Evolutionary conservation across 257 asterid species (phyloP), one percentile per base, ranked within the genome.

Genomic region (Fraxinus excelsior): DNA sequence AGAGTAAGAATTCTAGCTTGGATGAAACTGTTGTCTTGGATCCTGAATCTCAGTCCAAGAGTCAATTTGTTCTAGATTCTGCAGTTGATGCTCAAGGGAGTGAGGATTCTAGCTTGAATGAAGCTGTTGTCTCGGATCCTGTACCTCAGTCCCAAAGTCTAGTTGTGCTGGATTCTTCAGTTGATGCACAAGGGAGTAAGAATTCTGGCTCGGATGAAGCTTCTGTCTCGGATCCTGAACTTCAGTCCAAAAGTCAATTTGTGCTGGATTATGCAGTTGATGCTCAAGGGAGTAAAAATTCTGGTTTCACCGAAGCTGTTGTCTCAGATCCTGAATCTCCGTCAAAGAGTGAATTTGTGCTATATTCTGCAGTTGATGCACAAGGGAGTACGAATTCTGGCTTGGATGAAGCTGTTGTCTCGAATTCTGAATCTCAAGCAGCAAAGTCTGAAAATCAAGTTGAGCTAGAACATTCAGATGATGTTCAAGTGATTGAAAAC

Each of bases 371-470:
- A 10, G 64, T 34, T 19, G 21, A 6, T 76, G 26, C 67, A 67
- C 42, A 29, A 58, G 53, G 76, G 44, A 56, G 38, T n/a, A 18
- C 18, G 16, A 8, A 5, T 38, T 78, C 51, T 37, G 65, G 21
- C 21, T 25, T 49, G 38, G 72, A 53, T 73, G n/a, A 32, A 11
- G 31, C 35, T 16, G 77, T 31, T 74, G n/a, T 60, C 44, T 40
- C 53, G 26, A 16, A 13, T 66, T 32, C 81, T 29, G 79, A 76
- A 49, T 29, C 19, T 35, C 42, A 49, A 38, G 34, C 28, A 25
- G 81, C 31, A 56, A 69, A 67, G 34, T 34, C 76, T 28, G 70
- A 73, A 37, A 72, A 62, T 26, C 32, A 62, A 9, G 12, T 18
- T 53, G 67, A 46, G 21, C 32, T 46, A 6, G 2, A 12, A 51